These are phyloP conservation scores for Pestalotiopsis sp. DNA, from an alignment of 2,329 filamentous ascomycete genomes.

Conservation along the genomic window DNA sequence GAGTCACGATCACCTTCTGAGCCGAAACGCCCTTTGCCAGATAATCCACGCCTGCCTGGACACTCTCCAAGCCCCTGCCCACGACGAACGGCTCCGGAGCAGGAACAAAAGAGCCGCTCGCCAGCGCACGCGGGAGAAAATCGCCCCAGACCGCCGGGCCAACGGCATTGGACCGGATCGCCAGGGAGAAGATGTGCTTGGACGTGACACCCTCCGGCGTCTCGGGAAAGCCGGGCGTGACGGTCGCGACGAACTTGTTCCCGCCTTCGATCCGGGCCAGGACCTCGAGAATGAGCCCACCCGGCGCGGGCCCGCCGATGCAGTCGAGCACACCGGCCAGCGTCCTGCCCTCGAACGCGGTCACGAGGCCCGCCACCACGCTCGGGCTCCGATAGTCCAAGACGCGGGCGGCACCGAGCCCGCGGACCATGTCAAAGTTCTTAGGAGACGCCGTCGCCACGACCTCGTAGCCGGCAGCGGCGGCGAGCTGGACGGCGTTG, in stretches of 20 bases:
- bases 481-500: conserved; percentile 44
- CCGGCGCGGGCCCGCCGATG: conserved; percentile 19
- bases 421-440: conserved; percentile 38
- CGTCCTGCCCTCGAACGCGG: conserved; percentile 13
- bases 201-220: conserved; percentile 28
- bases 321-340: conserved; percentile 23
- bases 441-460: conserved; percentile 37
- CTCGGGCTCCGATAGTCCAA: conserved; percentile 38
- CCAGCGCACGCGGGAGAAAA: conserved; percentile 40
- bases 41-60: conserved; percentile 41
- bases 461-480: conserved; percentile 43
- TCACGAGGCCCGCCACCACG: conserved; percentile 28
- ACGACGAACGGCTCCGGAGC: conserved; percentile 40
- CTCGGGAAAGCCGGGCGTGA: conserved; percentile 26
- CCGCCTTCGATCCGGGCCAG: conserved; percentile 22
- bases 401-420: conserved; percentile 37
- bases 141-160: conserved; percentile 36
- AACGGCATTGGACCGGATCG: conserved; percentile 29
- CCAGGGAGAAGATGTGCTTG: conserved; percentile 26
- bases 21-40: conserved; percentile 40
- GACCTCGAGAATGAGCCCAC: conserved; percentile 26
- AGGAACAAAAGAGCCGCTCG: conserved; percentile 33
- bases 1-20: conserved; percentile 40
- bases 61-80: conserved; percentile 40
- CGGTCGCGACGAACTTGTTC: conserved; percentile 25